Conservation (phyloP, 345 rosid genomes). For the Mallotus nudiflorus region DNA sequence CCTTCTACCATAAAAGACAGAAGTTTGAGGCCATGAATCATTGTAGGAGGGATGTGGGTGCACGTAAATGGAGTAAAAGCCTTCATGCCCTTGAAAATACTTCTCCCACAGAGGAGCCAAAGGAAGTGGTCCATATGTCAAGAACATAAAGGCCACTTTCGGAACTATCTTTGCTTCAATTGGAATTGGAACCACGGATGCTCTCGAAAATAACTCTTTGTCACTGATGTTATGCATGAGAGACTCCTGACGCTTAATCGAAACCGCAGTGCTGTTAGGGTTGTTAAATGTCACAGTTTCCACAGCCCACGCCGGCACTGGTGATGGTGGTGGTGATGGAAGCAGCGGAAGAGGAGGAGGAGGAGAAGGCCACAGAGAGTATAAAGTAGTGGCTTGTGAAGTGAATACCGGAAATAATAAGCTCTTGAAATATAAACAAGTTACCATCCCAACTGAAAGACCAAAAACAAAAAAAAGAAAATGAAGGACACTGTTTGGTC, state of each 20-base stretch:
- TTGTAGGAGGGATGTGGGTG: conserved; percentile 10
- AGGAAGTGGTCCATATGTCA: conserved; percentile 17
- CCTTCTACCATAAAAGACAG: conserved; percentile 16
- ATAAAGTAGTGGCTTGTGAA: not conserved
- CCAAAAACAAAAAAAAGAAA: conserved; percentile 39
- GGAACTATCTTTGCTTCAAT: not conserved
- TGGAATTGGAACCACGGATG: not conserved
- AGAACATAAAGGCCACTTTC: conserved; percentile 25
- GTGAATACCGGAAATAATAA: not conserved
- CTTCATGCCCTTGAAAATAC: conserved; percentile 22
- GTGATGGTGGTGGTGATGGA: not conserved
- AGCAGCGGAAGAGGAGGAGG: not conserved
- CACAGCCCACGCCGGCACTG: not conserved
- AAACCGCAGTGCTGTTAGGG: not conserved
- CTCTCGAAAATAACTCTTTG: conserved; percentile 17
- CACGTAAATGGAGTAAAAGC: conserved; percentile 16
- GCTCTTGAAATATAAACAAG: conserved; percentile 35
- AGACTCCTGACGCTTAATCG: not conserved
- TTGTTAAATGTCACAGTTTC: not conserved
- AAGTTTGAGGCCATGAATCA: conserved; percentile 11
- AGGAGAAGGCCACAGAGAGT: not conserved
- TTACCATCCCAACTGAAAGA: conserved; percentile 41
- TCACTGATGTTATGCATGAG: conserved; percentile 27
- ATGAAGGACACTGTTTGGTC: conserved; percentile 12
- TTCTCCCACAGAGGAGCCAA: conserved; percentile 26